A percentile compares a stretch with the other conserved stretches of the same genome.
phyloP scores from a whole-genome alignment of 1,284 basidiomycete genomes.

The Vanrija sp. region DNA sequence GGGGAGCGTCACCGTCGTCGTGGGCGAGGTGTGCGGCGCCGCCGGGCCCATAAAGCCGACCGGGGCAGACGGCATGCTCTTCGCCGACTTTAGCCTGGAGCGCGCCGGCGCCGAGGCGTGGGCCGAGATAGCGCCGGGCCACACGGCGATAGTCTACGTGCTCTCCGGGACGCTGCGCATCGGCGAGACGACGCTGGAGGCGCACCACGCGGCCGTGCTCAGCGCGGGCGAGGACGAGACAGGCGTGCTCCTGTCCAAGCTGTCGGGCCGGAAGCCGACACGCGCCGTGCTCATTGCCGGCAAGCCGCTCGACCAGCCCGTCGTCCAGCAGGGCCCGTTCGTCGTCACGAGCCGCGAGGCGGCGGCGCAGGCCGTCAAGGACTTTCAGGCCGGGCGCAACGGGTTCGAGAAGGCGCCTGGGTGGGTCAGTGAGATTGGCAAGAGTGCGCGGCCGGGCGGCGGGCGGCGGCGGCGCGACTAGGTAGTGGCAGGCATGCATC shows the following conservation, averaged over 20 bases:
- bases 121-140: conserved; percentile 75
- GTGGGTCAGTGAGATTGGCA: conserved; percentile 80
- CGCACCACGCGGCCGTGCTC: conserved; percentile 68
- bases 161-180: conserved; percentile 59
- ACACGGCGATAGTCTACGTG: conserved; percentile 79
- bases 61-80: conserved; percentile 86
- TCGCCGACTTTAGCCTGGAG: conserved; percentile 72
- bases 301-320: conserved; percentile 81
- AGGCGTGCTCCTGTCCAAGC: conserved; percentile 37
- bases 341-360: conserved; percentile 78
- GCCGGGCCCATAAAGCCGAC: conserved; percentile 23
- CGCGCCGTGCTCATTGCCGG: conserved; percentile 76
- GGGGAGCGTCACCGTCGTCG: conserved; percentile 74
- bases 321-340: conserved; percentile 59
- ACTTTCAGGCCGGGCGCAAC: conserved; percentile 73
- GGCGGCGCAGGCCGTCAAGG: conserved; percentile 74
- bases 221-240: conserved; percentile 32
- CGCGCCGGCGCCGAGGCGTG: conserved; percentile 62
- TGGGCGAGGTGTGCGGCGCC: conserved; percentile 78
- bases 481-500: too few relatives aligned
- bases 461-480: too few relatives aligned
- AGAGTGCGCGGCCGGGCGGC: neutral
- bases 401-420: conserved; percentile 86
- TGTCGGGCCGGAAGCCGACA: neutral
- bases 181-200: conserved; percentile 53